These are phyloP conservation scores for Coemansia sp. DNA, from an alignment of 192 early-diverging fungal genomes.

Conservation along the genomic window DNA sequence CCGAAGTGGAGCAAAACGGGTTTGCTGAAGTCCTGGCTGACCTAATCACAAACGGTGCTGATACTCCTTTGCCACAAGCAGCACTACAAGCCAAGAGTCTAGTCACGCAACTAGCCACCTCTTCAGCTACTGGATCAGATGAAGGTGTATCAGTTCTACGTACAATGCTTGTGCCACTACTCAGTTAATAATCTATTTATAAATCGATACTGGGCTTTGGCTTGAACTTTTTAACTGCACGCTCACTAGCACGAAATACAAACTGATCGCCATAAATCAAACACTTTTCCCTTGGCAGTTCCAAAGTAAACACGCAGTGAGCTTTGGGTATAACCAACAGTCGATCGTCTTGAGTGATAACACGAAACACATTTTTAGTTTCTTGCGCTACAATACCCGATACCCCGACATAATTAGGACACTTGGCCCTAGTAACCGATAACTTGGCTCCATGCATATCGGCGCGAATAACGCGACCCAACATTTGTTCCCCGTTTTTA, in stretches of 20 bases:
- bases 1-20: neutral
- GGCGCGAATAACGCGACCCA: slow-evolving; percentile 59
- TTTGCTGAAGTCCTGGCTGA: slow-evolving; percentile 17
- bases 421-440: slow-evolving; percentile 72
- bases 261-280: slow-evolving; percentile 80
- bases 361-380: slow-evolving; percentile 81
- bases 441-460: slow-evolving; percentile 85
- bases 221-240: slow-evolving; percentile 62
- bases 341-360: slow-evolving; percentile 67
- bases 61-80: slow-evolving; percentile 29
- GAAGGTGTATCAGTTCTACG: slow-evolving; percentile 12
- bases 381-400: slow-evolving; percentile 85
- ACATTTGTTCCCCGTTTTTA: slow-evolving; percentile 8
- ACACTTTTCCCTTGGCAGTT: slow-evolving; percentile 46
- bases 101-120: slow-evolving; percentile 21
- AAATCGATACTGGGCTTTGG: slow-evolving; percentile 41
- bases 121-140: neutral
- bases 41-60: slow-evolving; percentile 10
- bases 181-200: neutral
- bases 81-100: slow-evolving; percentile 47
- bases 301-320: slow-evolving; percentile 56
- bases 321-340: slow-evolving; percentile 73
- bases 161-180: slow-evolving; percentile 5
- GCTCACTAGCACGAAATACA: slow-evolving; percentile 65
- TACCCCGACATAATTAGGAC: slow-evolving; percentile 73